Base-by-base conservation (phyloP, 164 flowering plant species). In the Vitis riparia region DNA sequence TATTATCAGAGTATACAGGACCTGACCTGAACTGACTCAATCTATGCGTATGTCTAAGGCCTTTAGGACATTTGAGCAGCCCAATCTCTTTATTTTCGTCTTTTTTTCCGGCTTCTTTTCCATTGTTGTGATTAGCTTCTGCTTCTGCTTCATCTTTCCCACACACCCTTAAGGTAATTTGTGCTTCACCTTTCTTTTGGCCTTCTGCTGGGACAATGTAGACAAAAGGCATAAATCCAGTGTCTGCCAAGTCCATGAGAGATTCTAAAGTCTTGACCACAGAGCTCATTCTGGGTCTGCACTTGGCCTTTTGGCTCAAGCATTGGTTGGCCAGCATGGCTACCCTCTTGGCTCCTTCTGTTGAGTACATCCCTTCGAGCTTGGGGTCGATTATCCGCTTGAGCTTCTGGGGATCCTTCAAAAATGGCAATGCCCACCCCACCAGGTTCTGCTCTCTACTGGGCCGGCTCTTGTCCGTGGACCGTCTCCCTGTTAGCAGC, bases 361-460 rank as follows among this genome's bases (percentile, higher is more conserved):
- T 68, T 16, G 99, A 90, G 82, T 78, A 94, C 70, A 85, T 92
- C 0, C 94, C 95, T 55, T 91, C 97, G 1, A 94, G 94, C 47
- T 85, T 73, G 1, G 89, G 86, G 79, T 94, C 98, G 74, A 94
- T 85, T 47, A 88, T 69, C 8, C 69, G 66, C 47, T 85, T 85
- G 0, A 94, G 82, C 73, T 84, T 91, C 23, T 83, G 75, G 2
- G 71, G 32, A 61, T 91, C 92, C 55, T 78, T 92, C 70, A 94
- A 52, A 2, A 72, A 59, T 0, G 90, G 93, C 15, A 87, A 75
- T 2, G 89, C 92, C 95, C 96, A 94, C 0, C 86, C 86, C 0
- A 87, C 95, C 12, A 94, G 83, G 60, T 72, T 74, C 49, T 87
- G 86, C 65, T 90, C 97, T 70, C 89, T 79, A 9, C 62, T 52